These are phyloP conservation scores for Ganoderma boninense DNA, from an alignment of 1,284 basidiomycete genomes.

Conservation along the genomic window DNA sequence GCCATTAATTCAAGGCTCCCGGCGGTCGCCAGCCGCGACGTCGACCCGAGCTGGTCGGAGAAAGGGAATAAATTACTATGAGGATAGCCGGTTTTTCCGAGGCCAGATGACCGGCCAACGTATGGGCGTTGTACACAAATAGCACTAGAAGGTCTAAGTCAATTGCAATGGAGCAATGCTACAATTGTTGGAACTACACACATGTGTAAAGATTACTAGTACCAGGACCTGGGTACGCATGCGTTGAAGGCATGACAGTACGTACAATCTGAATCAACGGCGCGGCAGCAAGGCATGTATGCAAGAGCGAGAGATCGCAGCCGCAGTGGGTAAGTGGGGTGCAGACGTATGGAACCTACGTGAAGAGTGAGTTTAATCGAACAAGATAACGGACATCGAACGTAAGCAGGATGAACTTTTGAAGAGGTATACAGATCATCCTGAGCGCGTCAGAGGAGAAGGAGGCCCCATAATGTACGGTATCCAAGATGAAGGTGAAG, in stretches of 20 bases:
- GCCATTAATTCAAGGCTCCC: not conserved
- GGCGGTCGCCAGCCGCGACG: not conserved
- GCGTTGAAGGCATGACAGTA: not conserved
- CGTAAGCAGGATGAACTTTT: not conserved
- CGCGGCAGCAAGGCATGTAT: not conserved
- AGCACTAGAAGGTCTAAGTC: not conserved
- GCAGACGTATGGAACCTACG: not conserved
- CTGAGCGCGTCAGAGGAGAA: not conserved
- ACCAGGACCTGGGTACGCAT: not conserved
- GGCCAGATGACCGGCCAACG: not conserved
- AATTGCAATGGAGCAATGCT: not conserved
- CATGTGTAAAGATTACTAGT: not conserved
- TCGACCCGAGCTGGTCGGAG: not conserved
- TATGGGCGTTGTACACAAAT: not conserved
- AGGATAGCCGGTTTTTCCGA: not conserved
- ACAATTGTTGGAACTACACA: constrained; percentile 10
- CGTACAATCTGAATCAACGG: not conserved
- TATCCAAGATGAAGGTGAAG: constrained; percentile 1
- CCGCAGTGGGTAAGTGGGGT: not conserved
- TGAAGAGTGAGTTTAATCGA: not conserved
- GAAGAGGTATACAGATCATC: constrained; percentile 18
- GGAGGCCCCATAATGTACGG: constrained; percentile 4
- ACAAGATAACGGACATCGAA: not conserved
- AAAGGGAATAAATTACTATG: not conserved
- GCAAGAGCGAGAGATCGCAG: not conserved